These are phyloP conservation scores for Chrysoporthe austroafricana DNA, from an alignment of 2,329 filamentous ascomycete species.

Conservation along the genomic window DNA sequence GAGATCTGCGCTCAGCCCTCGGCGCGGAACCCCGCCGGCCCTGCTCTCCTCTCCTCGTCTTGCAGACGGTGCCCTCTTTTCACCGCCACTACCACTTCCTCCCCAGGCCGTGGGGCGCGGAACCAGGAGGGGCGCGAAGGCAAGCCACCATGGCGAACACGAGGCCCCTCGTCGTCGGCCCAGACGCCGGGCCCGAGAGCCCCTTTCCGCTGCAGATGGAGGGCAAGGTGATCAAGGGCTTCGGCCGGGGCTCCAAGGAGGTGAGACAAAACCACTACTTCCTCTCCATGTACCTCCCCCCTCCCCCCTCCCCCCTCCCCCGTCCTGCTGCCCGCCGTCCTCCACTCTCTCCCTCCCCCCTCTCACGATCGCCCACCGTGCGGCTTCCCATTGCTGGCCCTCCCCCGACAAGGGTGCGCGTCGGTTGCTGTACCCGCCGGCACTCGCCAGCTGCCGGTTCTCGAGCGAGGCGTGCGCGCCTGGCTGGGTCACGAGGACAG, in stretches of 20 bases:
- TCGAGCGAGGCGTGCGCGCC: slow-evolving; percentile 10
- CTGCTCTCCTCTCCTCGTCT: too few relatives aligned
- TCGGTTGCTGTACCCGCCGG: slow-evolving; percentile 18
- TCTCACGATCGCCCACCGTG: neutral
- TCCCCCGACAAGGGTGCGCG: too few relatives aligned
- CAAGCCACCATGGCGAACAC: slow-evolving; percentile 33
- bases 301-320: neutral
- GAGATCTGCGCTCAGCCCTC: slow-evolving; percentile 22
- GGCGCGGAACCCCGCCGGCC: neutral
- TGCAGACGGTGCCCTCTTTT: too few relatives aligned
- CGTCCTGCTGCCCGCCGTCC: neutral
- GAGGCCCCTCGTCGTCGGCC: slow-evolving; percentile 74
- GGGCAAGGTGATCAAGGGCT: slow-evolving; percentile 88
- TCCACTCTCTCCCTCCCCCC: neutral
- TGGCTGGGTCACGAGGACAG: neutral
- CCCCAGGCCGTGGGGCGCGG: neutral
- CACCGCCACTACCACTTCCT: neutral
- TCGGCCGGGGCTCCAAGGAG: slow-evolving; percentile 92
- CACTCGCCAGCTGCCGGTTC: slow-evolving; percentile 20
- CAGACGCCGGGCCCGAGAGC: slow-evolving; percentile 70
- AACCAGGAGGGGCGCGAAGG: neutral
- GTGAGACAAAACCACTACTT: slow-evolving; percentile 47
- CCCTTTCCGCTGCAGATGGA: slow-evolving; percentile 86
- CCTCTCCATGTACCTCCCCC: slow-evolving; percentile 3
- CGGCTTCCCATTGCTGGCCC: too few relatives aligned